Base-by-base conservation (phyloP, 805 yeast species). In the Zygosaccharomyces bailii region DNA sequence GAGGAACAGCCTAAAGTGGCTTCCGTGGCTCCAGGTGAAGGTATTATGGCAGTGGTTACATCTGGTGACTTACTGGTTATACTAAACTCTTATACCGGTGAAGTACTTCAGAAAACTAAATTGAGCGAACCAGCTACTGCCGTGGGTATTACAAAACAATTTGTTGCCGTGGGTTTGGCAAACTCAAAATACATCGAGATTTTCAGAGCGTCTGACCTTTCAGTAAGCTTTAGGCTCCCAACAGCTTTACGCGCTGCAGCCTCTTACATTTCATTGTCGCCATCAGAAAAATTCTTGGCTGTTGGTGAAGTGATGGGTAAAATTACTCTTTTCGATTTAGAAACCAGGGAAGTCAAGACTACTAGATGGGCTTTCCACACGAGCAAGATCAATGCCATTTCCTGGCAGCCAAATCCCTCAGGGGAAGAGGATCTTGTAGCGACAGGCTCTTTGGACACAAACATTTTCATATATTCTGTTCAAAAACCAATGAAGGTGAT, bases 311-410 rank as follows among this genome's bases (percentile, higher is more conserved):
- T 74, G 4, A 72, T 84, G 42, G 99, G 99, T 25, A 93, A 91
- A 63, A 87, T 89, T 52, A 67, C 82, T n/a, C 71, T 90, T 29
- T 88, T 79, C 65, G 74, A 79, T 51, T 61, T 80, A 5, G 63
- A 61, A 2, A 80, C 79, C 31, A 76, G 70, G 40, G 53, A 74
- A 2, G 68, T 86, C 5, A 74, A 81, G 29, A 88, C 98, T 2
- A 79, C 95, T 0, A 78, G 97, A 61, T 93, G 99, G 99, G 83
- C 95, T 0, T 91, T 87, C 80, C 97, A 93, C 63, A 86, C 90
- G 2, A 83, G 96, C 45, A 80, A 77, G 44, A 84, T 93, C 50
- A 80, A 79, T 46, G 76, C 82, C 23, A 85, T 93, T 38, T 65
- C 79, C 18, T 93, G 98, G 99, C 76, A 47, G 45, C 62, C 65